phyloP scores from a whole-genome alignment of 73 alveolate species.

The Tetrahymena thermophila region DNA sequence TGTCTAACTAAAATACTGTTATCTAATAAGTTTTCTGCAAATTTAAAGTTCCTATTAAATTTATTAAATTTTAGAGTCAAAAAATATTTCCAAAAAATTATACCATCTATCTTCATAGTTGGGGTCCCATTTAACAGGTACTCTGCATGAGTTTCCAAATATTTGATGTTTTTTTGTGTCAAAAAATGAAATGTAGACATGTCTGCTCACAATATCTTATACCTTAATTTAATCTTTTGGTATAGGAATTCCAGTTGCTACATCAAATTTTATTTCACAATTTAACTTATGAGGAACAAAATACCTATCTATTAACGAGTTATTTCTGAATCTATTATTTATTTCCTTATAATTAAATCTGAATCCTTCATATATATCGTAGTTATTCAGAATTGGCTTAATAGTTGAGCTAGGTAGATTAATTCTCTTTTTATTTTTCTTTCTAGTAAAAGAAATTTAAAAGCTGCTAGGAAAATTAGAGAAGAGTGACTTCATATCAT shows the following conservation, averaged over 20 bases:
- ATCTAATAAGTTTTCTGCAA: background rate
- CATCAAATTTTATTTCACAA: conserved; percentile 8
- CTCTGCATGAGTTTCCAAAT: conserved; percentile 10
- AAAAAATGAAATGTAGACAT: conserved; percentile 11
- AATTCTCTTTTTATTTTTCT: conserved; percentile 19
- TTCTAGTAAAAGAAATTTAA: conserved; percentile 12
- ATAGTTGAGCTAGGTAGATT: conserved; percentile 10
- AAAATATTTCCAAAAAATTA: no score
- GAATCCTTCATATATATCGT: conserved; percentile 3
- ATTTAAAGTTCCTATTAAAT: background rate
- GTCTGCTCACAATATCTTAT: conserved; percentile 14
- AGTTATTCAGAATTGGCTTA: conserved; percentile 16
- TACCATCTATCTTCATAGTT: conserved; percentile 47
- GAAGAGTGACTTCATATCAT: conserved; percentile 22
- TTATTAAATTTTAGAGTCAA: background rate
- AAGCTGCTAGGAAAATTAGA: conserved; percentile 20
- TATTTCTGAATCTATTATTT: background rate
- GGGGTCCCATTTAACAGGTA: conserved; percentile 29
- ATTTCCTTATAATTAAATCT: background rate
- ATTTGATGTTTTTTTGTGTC: conserved; percentile 8
- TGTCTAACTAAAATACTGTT: conserved; percentile 8
- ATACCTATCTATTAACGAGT: conserved; percentile 1
- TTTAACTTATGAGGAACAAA: conserved; percentile 3
- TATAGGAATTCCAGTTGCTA: conserved; percentile 40
- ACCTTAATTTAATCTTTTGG: conserved; percentile 25